Evolutionary conservation across 2,329 filamentous ascomycete genomes (phyloP).

Genomic region (Diaporthe sp.): DNA sequence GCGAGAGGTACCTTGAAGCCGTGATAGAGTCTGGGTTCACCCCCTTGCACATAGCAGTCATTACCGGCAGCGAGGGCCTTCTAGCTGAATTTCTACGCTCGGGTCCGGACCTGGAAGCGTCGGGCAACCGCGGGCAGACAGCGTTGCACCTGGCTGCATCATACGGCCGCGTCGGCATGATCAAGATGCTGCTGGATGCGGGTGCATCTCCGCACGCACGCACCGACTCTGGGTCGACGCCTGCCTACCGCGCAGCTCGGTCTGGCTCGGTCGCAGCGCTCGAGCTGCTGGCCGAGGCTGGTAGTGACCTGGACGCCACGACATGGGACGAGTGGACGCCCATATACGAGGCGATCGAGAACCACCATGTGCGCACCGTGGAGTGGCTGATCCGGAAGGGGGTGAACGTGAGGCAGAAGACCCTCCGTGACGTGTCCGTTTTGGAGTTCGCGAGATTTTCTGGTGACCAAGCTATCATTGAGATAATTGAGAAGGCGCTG

Average conservation of each 20-base stretch:
- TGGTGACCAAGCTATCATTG: not conserved
- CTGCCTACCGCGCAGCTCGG: not conserved
- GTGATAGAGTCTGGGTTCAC: not conserved
- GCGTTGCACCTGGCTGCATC: not conserved
- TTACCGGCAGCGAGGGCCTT: not conserved
- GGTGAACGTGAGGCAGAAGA: not conserved
- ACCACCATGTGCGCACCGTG: not conserved
- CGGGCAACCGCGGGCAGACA: slow-evolving; percentile 3
- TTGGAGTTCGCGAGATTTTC: not conserved
- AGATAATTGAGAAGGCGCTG: not conserved
- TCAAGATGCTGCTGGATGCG: slow-evolving; percentile 6
- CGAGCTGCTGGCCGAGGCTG: not conserved
- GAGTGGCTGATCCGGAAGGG: slow-evolving; percentile 4
- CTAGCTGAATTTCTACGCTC: not conserved
- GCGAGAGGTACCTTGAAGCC: not conserved
- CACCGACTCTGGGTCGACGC: not conserved
- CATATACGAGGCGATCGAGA: not conserved
- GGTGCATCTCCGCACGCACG: not conserved
- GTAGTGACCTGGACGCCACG: not conserved
- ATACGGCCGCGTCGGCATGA: not conserved
- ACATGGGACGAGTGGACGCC: not conserved
- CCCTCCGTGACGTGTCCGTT: not conserved
- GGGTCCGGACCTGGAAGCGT: not conserved
- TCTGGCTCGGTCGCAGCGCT: not conserved
- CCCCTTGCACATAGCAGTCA: not conserved